These are phyloP conservation scores for Trametes hirsuta DNA, from an alignment of 1,284 basidiomycete genomes.

Conservation along the genomic window DNA sequence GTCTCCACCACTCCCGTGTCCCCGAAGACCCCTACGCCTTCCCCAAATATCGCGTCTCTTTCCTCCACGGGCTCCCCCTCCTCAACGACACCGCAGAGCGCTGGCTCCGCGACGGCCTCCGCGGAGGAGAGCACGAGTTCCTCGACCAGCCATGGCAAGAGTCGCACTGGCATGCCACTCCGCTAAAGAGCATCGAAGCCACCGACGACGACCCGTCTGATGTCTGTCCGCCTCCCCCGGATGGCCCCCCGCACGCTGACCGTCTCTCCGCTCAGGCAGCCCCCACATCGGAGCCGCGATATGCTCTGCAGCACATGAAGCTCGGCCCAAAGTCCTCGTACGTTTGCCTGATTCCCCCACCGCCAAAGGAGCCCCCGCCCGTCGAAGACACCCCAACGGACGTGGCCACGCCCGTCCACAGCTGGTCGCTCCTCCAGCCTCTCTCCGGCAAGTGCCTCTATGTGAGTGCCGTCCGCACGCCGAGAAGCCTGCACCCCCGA, in stretches of 20 bases:
- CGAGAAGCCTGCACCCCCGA: conserved; percentile 11
- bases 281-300: conserved; percentile 29
- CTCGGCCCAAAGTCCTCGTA: conserved; percentile 69
- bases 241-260: conserved; percentile 11
- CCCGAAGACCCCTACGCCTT: conserved; percentile 83
- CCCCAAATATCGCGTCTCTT: conserved; percentile 83
- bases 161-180: conserved; percentile 35
- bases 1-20: conserved; percentile 61
- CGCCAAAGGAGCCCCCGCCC: conserved; percentile 49
- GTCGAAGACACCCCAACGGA: conserved; percentile 60
- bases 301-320: conserved; percentile 69
- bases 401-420: conserved; percentile 61
- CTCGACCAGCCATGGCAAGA: conserved; percentile 64
- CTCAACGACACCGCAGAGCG: conserved; percentile 71
- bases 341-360: conserved; percentile 74
- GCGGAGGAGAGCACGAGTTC: conserved; percentile 77
- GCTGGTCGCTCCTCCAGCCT: conserved; percentile 80
- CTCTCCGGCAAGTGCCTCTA: conserved; percentile 79
- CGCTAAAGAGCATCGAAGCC: conserved; percentile 61
- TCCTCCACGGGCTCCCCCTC: conserved; percentile 81
- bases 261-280: conserved; percentile 30
- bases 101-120: conserved; percentile 71
- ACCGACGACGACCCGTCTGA: conserved; percentile 37
- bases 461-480: conserved; percentile 50
- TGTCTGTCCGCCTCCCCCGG: conserved; percentile 28